Evolutionary conservation across 306 rosid species (phyloP).

Genomic region (Sechiopsis laciniata): DNA sequence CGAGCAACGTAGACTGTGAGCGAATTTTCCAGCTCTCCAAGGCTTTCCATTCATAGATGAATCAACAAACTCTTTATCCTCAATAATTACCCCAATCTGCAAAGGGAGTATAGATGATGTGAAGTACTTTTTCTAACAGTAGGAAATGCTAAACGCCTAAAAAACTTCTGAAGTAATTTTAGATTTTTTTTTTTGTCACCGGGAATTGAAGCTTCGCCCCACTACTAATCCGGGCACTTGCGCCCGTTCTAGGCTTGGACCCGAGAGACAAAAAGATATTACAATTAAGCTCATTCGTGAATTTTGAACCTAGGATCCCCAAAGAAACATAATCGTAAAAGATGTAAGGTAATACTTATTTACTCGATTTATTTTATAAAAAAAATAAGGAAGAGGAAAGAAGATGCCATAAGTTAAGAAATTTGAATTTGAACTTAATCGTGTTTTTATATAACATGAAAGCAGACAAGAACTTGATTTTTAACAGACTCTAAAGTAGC

Average conservation of each 20-base stretch:
- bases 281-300: too few species aligned
- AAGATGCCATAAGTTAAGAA: neutral
- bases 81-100: conserved; percentile 42
- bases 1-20: conserved; percentile 38
- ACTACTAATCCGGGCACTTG: too few species aligned
- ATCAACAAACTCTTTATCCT: conserved; percentile 43
- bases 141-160: too few species aligned
- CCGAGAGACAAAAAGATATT: too few species aligned
- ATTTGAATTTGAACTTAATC: neutral
- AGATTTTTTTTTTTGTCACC: neutral
- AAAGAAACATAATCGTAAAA: too few species aligned
- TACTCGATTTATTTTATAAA: neutral
- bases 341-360: too few species aligned
- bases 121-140: neutral
- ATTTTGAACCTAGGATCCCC: too few species aligned
- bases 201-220: too few species aligned
- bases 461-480: neutral
- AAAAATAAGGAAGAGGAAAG: neutral
- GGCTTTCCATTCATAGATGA: conserved; percentile 45
- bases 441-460: neutral
- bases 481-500: neutral
- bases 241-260: too few species aligned
- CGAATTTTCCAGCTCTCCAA: conserved; percentile 46
- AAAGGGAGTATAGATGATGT: conserved; percentile 1
- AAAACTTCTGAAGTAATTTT: neutral